Evolutionary conservation across 2,329 filamentous ascomycete species (phyloP), one percentile per base, ranked within the genome.

Genomic region (Simplicillium sp.): DNA sequence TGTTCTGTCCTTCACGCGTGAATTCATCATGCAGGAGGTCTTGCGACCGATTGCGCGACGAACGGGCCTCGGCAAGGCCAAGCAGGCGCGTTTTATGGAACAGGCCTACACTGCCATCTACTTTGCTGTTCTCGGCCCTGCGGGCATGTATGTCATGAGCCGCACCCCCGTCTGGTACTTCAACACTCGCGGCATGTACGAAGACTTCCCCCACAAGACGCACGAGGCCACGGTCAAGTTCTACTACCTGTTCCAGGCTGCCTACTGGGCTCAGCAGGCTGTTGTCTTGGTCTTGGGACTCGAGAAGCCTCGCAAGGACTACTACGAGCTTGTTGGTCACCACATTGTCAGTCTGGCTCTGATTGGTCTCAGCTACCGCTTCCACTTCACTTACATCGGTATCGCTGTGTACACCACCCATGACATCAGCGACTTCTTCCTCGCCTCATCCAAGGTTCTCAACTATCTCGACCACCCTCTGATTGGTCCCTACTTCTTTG

Each of bases 331-430:
- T 40, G 86, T 95, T 38, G 79, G 82, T 41, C 89, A 97, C 61
- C 89, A 97, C 61, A 82, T 96, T 51, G 85, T 96, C 58, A 94
- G 87, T 15, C 67, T 97, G 44, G 68, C 81, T 15, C 73, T 97
- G 52, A 95, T 97, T 50, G 82, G 66, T 44, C 67, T 90, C 55
- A 92, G 85, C 67, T 97, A 96, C 66, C 80, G 87, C 46, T 97
- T 95, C 70, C 89, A 97, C 65, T 97, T 96, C 62, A 94, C 88
- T 15, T 90, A 95, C 64, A 94, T 97, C 59, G 89, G 89, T 18
- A 66, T 96, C 41, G 86, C 87, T 15, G 87, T 97, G 29, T 97
- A 95, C 63, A 87, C 92, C 46, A 95, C 89, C 9, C 87, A 94
- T 62, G 89, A 97, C 57, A 85, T 96, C 46, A 88, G 82, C 45